Evolutionary conservation across 169 alveolate species (phyloP), one percentile per base, ranked within the genome.

Genomic region (Cryptosporidium bovis): DNA sequence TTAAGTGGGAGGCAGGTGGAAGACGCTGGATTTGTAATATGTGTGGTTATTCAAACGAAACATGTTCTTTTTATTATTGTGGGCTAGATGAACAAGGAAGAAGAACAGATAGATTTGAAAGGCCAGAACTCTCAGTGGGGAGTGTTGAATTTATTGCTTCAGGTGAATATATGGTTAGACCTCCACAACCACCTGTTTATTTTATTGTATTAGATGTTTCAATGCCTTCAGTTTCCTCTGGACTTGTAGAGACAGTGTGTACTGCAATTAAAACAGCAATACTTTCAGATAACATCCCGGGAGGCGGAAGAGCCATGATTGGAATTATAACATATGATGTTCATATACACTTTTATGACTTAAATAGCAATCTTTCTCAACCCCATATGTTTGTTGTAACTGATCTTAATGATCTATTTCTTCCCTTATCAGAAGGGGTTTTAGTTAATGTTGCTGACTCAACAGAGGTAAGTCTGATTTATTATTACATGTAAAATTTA

Each of bases 181-280:
- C 99, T 2, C 99, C 99, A 4, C 97, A 95, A 94, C 98, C 99
- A 3, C 98, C 99, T 3, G 96, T 96, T n/a, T 97, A 91, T 89
- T 91, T 97, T 91, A 94, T 96, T 68, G 92, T 66, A 27, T 91
- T 46, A 51, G 99, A 97, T 84, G 98, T 96, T 53, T 94, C 98
- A 10, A 91, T 91, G 56, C 93, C 93, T 20, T 95, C 99, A 5
- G 96, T 97, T 0, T 94, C 95, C 69, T 92, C 97, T 13, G 99
- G 99, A 40, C 94, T 95, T 83, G 84, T 96, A 53, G 94, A 92
- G 66, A 92, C 94, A 8, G 97, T 93, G 27, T 91, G 97, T 36
- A 90, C 90, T 50, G 91, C 98, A 27, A 94, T 98, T 69, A 94
- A 94, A 92, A 93, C 91, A 36, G 93, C 93, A 51, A 90, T 95